These are phyloP conservation scores for Penicillium freii DNA, from an alignment of 2,329 filamentous ascomycete genomes.

Conservation along the genomic window DNA sequence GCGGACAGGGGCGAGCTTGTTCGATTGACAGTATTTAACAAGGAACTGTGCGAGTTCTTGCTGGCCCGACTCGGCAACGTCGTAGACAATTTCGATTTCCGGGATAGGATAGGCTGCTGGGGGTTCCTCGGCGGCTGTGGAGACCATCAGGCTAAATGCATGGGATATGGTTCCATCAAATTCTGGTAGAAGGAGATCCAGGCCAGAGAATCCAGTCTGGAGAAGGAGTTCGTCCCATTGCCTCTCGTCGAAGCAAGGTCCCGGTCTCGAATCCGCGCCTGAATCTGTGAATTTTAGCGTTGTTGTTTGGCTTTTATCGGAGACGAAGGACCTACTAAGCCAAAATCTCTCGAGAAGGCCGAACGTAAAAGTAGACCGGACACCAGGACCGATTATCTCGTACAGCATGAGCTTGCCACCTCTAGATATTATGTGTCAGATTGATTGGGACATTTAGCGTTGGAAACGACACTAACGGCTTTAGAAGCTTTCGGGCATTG, in stretches of 20 bases:
- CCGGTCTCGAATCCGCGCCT: background rate
- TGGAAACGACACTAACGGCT: background rate
- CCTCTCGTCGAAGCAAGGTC: background rate
- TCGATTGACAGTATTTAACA: background rate
- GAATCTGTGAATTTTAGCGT: background rate
- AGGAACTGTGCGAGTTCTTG: background rate
- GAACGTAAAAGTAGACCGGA: background rate
- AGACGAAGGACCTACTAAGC: background rate
- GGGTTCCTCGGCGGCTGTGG: background rate
- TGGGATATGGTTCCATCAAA: background rate
- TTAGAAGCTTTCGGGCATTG: background rate
- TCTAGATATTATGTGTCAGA: background rate
- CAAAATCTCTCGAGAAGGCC: background rate
- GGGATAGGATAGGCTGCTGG: background rate
- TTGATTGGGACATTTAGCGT: background rate
- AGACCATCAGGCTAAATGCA: background rate
- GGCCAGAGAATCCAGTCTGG: background rate
- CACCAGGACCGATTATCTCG: background rate
- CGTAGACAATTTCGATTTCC: background rate
- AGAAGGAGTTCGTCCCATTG: background rate
- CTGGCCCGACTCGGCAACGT: background rate
- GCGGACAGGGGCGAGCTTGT: background rate
- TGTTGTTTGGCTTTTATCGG: background rate
- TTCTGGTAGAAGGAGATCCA: background rate
- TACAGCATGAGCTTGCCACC: conserved; percentile 1